Percentiles rank a stretch among this genome's conserved stretches.
These are phyloP conservation scores for Erythrophleum ivorense DNA, from an alignment of 331 rosid genomes.

Conservation along the genomic window DNA sequence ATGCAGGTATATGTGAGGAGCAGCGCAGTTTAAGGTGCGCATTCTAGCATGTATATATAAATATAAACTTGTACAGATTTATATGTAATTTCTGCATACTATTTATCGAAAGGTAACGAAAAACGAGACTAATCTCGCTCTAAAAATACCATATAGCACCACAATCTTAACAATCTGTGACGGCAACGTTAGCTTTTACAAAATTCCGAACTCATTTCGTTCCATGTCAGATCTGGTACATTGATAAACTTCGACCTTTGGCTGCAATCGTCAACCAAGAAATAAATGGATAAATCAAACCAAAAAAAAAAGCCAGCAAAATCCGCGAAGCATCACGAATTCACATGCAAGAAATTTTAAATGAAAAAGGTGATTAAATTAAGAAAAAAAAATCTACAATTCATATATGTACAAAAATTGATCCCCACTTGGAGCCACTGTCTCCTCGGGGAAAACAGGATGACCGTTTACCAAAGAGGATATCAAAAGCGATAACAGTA, in stretches of 20 bases:
- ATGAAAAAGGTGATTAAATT: not conserved
- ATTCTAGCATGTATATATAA: too few relatives aligned
- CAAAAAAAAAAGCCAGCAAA: not conserved
- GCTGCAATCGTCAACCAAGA: not conserved
- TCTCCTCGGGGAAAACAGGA: constrained; percentile 39
- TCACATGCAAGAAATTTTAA: not conserved
- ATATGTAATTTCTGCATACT: too few relatives aligned
- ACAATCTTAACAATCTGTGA: not conserved
- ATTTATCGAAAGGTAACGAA: not conserved
- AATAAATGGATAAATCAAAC: not conserved
- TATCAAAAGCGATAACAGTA: constrained; percentile 35
- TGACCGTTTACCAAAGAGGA: constrained; percentile 46
- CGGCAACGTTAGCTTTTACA: not conserved
- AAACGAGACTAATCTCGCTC: too few relatives aligned
- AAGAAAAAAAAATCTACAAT: constrained; percentile 39
- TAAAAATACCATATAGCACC: too few relatives aligned
- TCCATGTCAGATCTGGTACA: too few relatives aligned
- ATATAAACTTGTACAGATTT: too few relatives aligned
- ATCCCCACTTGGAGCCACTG: constrained; percentile 38
- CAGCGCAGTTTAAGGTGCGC: too few relatives aligned
- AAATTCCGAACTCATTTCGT: not conserved
- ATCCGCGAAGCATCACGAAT: not conserved
- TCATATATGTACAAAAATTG: constrained; percentile 61
- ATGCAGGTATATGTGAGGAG: too few relatives aligned
- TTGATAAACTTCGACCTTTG: not conserved